Base-by-base conservation (phyloP, 2,329 filamentous ascomycete genomes). In the Sclerotinia spermophila region DNA sequence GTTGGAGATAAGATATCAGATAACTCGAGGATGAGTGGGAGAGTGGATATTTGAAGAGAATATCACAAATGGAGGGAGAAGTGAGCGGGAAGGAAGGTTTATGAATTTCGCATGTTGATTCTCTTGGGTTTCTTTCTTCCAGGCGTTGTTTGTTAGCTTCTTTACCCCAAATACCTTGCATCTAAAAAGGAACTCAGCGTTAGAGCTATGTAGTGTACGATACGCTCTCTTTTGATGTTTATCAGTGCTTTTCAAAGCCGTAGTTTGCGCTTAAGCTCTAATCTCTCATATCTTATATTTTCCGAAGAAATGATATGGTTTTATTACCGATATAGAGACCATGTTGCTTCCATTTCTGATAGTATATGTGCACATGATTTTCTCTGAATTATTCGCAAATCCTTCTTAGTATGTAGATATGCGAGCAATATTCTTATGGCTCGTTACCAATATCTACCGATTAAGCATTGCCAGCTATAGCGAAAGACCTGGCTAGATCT, bases 341-440 rank as follows among this genome's bases (percentile, higher is more conserved):
- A n/a, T 13, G 6, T 1, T 1, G 40, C 6, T 40, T 58, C 6
- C 21, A 3, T 7, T n/a, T 40, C 21, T 59, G 33, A n/a, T 21
- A 5, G 11, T 2, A 38, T 19, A 6, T 1, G 13, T 38, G 33
- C 1, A 58, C 33, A 8, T 2, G 15, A 7, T 7, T n/a, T n/a
- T 3, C 2, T 10, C 0, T 5, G 3, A 38, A 38, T 13, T n/a
- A 1, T 0, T n/a, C 1, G 38, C 24, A 10, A 1, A 8, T 17
- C 21, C 0, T 51, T 27, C 21, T 40, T 38, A 0, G n/a, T 2
- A 3, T 8, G 11, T 11, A 40, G 40, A 8, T n/a, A 13, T 38
- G 24, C 24, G 56, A 58, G 21, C 11, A 38, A n/a, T n/a, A 0
- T 13, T 56, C 2, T n/a, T 58, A 13, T 38, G 8, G 2, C 38